phyloP scores from a whole-genome alignment of 2,329 filamentous ascomycete species.

The Fusarium sp. region DNA sequence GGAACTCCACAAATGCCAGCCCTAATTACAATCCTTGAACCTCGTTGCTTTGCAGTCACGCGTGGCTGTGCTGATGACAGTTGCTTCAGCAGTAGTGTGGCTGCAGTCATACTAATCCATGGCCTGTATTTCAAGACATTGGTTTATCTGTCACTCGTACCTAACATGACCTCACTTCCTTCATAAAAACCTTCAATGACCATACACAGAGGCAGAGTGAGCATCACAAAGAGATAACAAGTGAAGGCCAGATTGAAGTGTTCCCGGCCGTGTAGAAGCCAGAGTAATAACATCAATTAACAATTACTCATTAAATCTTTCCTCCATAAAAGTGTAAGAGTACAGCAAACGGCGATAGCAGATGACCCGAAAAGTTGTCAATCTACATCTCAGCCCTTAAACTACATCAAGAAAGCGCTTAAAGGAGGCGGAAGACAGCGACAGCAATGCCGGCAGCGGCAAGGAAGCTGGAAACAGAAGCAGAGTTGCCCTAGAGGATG shows the following conservation, averaged over 20 bases:
- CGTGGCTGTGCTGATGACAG: too few species aligned
- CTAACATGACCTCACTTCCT: too few species aligned
- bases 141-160: too few species aligned
- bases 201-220: fast-evolving
- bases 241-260: background rate
- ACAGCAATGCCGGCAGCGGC: background rate
- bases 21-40: background rate
- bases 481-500: constrained; percentile 1
- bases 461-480: constrained; percentile 16
- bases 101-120: too few species aligned
- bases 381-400: background rate
- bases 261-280: background rate
- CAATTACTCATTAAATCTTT: background rate
- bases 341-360: background rate
- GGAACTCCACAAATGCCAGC: background rate
- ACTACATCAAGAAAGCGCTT: background rate
- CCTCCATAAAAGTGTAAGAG: background rate
- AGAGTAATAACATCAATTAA: background rate
- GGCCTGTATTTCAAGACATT: too few species aligned
- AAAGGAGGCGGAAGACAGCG: background rate
- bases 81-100: too few species aligned
- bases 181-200: background rate
- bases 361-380: background rate
- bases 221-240: background rate
- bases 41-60: background rate